phyloP scores from a whole-genome alignment of 1,139 yeast species.

The Geotrichum carabidarum region DNA sequence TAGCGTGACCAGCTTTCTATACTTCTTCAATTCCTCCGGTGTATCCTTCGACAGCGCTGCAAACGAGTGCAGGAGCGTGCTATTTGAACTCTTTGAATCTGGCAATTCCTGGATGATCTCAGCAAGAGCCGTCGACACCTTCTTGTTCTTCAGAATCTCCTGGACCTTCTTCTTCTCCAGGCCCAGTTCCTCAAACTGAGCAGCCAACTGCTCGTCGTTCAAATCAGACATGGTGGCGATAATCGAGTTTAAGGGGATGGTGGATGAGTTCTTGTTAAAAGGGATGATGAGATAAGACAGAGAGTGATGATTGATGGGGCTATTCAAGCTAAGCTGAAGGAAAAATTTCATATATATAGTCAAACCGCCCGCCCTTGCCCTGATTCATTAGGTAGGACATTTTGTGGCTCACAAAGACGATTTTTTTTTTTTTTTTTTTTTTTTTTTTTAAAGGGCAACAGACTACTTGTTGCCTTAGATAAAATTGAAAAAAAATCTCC shows the following conservation, averaged over 20 bases:
- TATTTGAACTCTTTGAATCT: constrained; percentile 45
- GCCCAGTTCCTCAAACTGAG: constrained; percentile 57
- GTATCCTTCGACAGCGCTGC: constrained; percentile 48
- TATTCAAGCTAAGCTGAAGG: too few relatives aligned
- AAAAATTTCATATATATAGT: too few relatives aligned
- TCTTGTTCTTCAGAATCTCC: constrained; percentile 78
- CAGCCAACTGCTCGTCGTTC: constrained; percentile 43
- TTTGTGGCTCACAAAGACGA: constrained; percentile 4
- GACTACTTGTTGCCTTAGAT: background rate
- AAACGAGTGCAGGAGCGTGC: constrained; percentile 66
- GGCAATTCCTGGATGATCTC: constrained; percentile 49
- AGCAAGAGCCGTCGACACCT: constrained; percentile 66
- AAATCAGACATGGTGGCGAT: constrained; percentile 21
- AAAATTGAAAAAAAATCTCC: too few relatives aligned
- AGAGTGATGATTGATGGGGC: background rate
- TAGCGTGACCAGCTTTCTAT: constrained; percentile 50
- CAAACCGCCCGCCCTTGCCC: too few relatives aligned
- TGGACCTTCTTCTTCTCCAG: constrained; percentile 39
- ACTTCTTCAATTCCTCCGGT: constrained; percentile 27
- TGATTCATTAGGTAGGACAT: constrained; percentile 8
- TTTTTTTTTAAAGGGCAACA: background rate
- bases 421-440: too few relatives aligned
- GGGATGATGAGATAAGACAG: background rate
- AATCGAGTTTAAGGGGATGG: background rate
- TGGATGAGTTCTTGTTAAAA: background rate